Percentiles rank a stretch among this genome's conserved stretches.
Evolutionary conservation across 1,284 basidiomycete species (phyloP).

Genomic region (Anthracocystis walkeri): DNA sequence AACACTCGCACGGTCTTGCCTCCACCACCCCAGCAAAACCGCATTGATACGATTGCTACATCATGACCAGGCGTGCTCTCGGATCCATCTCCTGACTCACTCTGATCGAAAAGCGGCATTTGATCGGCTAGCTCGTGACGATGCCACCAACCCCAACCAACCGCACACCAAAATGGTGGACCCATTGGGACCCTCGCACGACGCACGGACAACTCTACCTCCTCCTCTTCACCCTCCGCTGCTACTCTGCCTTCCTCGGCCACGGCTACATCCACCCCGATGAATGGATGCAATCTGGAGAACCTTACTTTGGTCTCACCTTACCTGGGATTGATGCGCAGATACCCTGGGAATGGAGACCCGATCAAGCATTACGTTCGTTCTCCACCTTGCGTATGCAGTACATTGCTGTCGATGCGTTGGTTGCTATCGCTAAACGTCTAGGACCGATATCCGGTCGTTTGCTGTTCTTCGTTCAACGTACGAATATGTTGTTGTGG

Average conservation of each 20-base stretch:
- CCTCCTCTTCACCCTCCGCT: constrained; percentile 55
- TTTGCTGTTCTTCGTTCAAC: constrained; percentile 23
- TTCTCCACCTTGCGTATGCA: constrained; percentile 13
- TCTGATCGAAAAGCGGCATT: neutral
- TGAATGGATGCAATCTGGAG: constrained; percentile 69
- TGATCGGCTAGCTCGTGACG: neutral
- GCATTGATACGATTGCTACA: neutral
- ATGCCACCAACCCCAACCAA: neutral
- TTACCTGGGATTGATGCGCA: neutral
- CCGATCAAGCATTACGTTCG: constrained; percentile 31
- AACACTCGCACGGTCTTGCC: constrained; percentile 26
- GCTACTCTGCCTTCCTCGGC: constrained; percentile 57
- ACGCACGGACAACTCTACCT: constrained; percentile 32
- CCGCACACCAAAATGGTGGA: constrained; percentile 3
- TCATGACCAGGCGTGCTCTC: neutral
- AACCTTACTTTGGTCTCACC: constrained; percentile 49
- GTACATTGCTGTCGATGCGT: constrained; percentile 2
- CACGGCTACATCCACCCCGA: constrained; percentile 69
- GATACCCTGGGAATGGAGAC: constrained; percentile 43
- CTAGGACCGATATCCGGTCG: constrained; percentile 7
- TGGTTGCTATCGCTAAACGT: neutral
- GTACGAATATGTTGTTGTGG: constrained; percentile 10
- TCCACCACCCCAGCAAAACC: neutral
- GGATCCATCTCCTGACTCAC: neutral
- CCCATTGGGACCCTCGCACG: constrained; percentile 23